Base-by-base conservation (phyloP, 2,329 filamentous ascomycete genomes). In the Juglanconis oblonga region DNA sequence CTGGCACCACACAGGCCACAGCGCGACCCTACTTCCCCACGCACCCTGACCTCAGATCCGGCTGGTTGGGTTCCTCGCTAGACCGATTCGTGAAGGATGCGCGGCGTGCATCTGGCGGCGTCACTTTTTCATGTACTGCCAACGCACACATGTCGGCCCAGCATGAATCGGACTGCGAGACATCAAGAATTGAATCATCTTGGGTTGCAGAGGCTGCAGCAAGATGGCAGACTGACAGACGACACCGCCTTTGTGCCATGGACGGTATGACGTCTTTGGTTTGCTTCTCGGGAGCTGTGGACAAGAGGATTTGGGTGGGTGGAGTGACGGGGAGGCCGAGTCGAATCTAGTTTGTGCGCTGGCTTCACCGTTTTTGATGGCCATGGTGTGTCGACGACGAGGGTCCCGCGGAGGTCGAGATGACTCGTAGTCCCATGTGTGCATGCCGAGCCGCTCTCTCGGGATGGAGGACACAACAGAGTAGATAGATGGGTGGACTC, bases 101-200 rank as follows among this genome's bases (percentile, higher is more conserved):
- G 47, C 55, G 24, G 45, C 56, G 54, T 57, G 50, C 56, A 52
- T 42, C 6, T 58, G 17, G 62, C 67, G 67, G 68, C 67, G 67
- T 68, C 67, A 69, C 66, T 62, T 40, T 62, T 62, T 67, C 62
- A 68, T 70, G 68, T 68, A 69, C 61, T 70, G 70, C 69, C 70
- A 71, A 61, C 69, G 65, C 68, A 71, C 55, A 52, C 54, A 47
- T 57, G 48, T 54, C 64, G 65, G 63, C 55, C 62, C 60, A 59
- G 62, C 59, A 54, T 49, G 44, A 58, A 64, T 58, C 47, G 50
- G 52, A 33, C 52, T 44, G 54, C 53, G 42, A 38, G 35, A 40
- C 49, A 57, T 40, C 57, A 53, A 36, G 36, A 36, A 9, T 54
- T 35, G 32, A 24, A 57, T 32, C 33, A 42, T 49, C 42, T 35